A percentile compares a stretch with the other conserved stretches of the same genome.
Evolutionary conservation across 208 protist genomes (phyloP).

Genomic region (Histomonas meleagridis): DNA sequence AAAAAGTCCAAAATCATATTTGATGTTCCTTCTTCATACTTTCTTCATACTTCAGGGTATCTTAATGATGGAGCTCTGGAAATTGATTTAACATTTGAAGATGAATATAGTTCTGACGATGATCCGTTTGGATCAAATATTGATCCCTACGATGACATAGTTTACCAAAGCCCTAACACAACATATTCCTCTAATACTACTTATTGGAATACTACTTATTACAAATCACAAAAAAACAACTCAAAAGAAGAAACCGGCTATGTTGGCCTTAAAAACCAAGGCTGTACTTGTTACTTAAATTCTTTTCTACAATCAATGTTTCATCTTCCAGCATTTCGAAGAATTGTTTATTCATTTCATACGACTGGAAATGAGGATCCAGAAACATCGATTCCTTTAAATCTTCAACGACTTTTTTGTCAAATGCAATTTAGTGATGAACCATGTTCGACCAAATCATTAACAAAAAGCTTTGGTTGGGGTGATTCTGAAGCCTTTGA

Average conservation of each 20-base stretch:
- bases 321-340: slow-evolving; percentile 58
- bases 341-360: slow-evolving; percentile 1
- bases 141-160: no score
- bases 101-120: no score
- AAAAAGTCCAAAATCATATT: no score
- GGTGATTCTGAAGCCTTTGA: not conserved
- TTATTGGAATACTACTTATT: no score
- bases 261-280: slow-evolving; percentile 70
- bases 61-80: no score
- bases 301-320: slow-evolving; percentile 66
- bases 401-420: slow-evolving; percentile 69
- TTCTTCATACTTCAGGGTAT: no score
- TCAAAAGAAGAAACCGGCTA: slow-evolving; percentile 55
- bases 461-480: not conserved
- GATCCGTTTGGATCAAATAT: no score
- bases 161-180: no score
- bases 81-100: no score
- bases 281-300: slow-evolving; percentile 78
- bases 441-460: slow-evolving; percentile 42
- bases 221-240: no score
- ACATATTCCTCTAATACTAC: no score
- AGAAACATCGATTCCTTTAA: slow-evolving; percentile 54
- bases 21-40: no score
- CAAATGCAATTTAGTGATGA: slow-evolving; percentile 55
- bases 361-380: not conserved